Base-by-base conservation (phyloP, 305 asterid species). In the Rubia peregrina region DNA sequence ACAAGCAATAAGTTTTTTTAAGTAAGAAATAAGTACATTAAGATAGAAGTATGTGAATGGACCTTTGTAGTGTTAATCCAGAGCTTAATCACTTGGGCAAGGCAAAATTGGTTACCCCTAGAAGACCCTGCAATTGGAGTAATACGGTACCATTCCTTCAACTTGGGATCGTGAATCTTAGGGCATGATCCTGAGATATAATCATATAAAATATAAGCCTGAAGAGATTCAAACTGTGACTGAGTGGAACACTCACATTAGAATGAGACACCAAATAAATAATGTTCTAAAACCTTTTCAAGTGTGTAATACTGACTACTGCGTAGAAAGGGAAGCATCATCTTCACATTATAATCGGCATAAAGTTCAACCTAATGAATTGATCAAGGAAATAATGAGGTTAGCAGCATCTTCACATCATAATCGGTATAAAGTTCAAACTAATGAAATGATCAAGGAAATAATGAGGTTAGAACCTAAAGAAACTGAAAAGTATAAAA, bases 301-400 rank as follows among this genome's bases (percentile, higher is more conserved):
- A 94, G 88, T 60, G 89, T 91, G 80, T 94, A 94, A 86, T 94
- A 98, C 86, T 94, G 97, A 83, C 98, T 91, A 77, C 92, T 94
- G 63, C 98, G 89, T 55, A 94, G 92, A 86, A 94, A 91, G 68
- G 97, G 94, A 77, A 94, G 97, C 77, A 91, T 83, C 96, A 86
- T 94, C 80, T 86, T 84, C 22, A 82, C 84, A 80, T 94, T 97
- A 77, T 85, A 91, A n/a, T 89, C 98, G 6, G 95, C 95, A 76
- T 94, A 94, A 94, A 94, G 94, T 85, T 94, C 99, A 70, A 94
- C 98, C 99, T 94, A 83, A 80, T 71, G 55, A 78, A 46, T 51
- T 53, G 49, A 66, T 68, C 59, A 81, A 68, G 67, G 14, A 71
- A 79, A 40, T 65, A 72, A 60, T 73, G 71, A 49, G 55, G 74